Base-by-base conservation (phyloP, 2,329 filamentous ascomycete species). In the Sporothrix protearum region DNA sequence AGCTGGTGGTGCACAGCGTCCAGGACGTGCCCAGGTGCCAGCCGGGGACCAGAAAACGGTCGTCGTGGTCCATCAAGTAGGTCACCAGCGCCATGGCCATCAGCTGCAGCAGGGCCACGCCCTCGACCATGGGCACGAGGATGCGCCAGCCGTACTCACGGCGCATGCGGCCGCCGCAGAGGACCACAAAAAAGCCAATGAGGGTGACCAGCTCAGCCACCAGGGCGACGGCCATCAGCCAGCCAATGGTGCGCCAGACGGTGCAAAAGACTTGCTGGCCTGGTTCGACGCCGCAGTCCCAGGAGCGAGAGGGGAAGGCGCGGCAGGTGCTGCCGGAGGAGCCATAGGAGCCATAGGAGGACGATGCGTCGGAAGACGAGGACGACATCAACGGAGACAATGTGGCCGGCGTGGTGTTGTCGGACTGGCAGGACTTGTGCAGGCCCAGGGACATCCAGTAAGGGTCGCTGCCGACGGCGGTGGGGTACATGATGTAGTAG, bases 221-320 rank as follows among this genome's bases (percentile, higher is more conserved):
- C 49, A 93, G 88, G 8, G 92, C 87, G 76, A 97, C 92, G 69
- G 90, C 92, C 83, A 97, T 93, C 75, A 97, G 82, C 81, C 97
- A 98, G 30, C 92, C 94, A 47, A 93, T 89, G 33, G 89, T 93
- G 72, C 92, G 88, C 95, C 95, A 99, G 86, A 96, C 91, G 76
- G 89, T 91, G 84, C 96, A 98, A 82, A 98, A 97, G 77, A 89
- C 88, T 39, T 69, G 72, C 69, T 73, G 64, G 68, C 88, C 86
- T 76, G 90, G 87, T 69, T 88, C 86, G 76, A 85, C 86, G 71
- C 83, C 71, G 80, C 93, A 91, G 73, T 87, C 84, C 42, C 19
- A 16, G 22, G 22, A 3, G 49, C 9, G 14, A 78, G 93, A 89
- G 71, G 93, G 93, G 80, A 94, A 96, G 42, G 83, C 81, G 30